Conservation (phyloP, 768 basidiomycete genomes). For the Hypholoma sublateritium region DNA sequence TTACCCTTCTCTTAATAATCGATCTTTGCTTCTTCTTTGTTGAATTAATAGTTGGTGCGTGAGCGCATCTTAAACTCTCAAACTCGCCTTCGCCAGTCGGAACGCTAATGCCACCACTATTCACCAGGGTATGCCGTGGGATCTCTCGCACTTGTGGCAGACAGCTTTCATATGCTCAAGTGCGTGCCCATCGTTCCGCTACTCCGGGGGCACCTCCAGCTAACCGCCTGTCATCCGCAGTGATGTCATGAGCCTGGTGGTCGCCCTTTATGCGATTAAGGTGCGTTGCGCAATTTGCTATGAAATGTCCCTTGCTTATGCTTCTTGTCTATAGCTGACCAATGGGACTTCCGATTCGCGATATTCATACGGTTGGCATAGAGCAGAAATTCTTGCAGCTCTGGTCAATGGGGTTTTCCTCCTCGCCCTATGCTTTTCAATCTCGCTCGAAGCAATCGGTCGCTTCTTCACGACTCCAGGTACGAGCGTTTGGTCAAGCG, state of each 20-base stretch:
- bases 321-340: slow-evolving; percentile 51
- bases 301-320: slow-evolving; percentile 1
- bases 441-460: slow-evolving; percentile 87
- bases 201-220: not conserved
- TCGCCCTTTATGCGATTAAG: slow-evolving; percentile 84
- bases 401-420: slow-evolving; percentile 97
- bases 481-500: slow-evolving; percentile 26
- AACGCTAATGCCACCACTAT: slow-evolving; percentile 13
- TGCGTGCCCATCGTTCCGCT: slow-evolving; percentile 34
- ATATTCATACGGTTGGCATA: slow-evolving; percentile 99
- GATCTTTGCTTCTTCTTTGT: slow-evolving; percentile 87
- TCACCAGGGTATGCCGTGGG: slow-evolving; percentile 88
- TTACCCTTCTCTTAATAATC: slow-evolving; percentile 76
- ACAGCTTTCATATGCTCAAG: slow-evolving; percentile 99
- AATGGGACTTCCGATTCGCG: slow-evolving; percentile 57
- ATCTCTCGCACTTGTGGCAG: slow-evolving; percentile 92
- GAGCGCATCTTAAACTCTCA: not conserved
- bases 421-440: slow-evolving; percentile 94
- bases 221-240: slow-evolving; percentile 39
- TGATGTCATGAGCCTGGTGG: slow-evolving; percentile 94
- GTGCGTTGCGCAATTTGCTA: slow-evolving; percentile 12
- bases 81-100: not conserved
- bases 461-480: slow-evolving; percentile 87
- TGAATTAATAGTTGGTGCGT: slow-evolving; percentile 76
- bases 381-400: slow-evolving; percentile 95